Conservation (phyloP, 371 early-diverging fungal genomes). For the Rhizopus delemar region DNA sequence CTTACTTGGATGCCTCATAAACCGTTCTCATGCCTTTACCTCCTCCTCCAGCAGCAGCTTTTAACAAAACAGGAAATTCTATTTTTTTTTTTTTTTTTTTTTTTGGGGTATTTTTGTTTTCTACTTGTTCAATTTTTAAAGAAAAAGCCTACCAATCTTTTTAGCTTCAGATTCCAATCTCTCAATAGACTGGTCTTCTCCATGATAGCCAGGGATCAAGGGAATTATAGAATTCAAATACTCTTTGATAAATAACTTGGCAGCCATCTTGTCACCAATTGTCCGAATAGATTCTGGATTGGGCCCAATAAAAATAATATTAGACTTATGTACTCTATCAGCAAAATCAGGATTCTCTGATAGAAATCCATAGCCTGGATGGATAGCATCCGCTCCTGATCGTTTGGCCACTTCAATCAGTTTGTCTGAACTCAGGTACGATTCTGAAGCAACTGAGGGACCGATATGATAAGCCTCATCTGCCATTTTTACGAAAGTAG, state of each 20-base stretch:
- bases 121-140: background rate
- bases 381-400: slow-evolving; percentile 78
- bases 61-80: slow-evolving; percentile 86
- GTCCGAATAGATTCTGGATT: slow-evolving; percentile 76
- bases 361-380: slow-evolving; percentile 91
- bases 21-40: slow-evolving; percentile 89
- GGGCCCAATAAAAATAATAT: slow-evolving; percentile 82
- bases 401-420: slow-evolving; percentile 59
- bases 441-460: slow-evolving; percentile 69
- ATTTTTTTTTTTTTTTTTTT: slow-evolving; percentile 28
- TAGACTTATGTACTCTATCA: slow-evolving; percentile 62
- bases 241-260: slow-evolving; percentile 56
- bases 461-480: slow-evolving; percentile 80
- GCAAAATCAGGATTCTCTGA: slow-evolving; percentile 83
- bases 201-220: slow-evolving; percentile 91
- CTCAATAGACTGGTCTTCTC: slow-evolving; percentile 66
- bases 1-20: slow-evolving; percentile 44
- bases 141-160: slow-evolving; percentile 40
- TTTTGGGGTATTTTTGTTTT: slow-evolving; percentile 21
- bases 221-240: slow-evolving; percentile 70
- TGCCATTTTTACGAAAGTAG: slow-evolving; percentile 82
- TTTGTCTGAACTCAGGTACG: slow-evolving; percentile 69
- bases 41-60: slow-evolving; percentile 91
- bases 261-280: slow-evolving; percentile 96
- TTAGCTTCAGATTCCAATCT: slow-evolving; percentile 56